Conservation (phyloP, 1,284 basidiomycete species). For the Ganoderma multipileum region DNA sequence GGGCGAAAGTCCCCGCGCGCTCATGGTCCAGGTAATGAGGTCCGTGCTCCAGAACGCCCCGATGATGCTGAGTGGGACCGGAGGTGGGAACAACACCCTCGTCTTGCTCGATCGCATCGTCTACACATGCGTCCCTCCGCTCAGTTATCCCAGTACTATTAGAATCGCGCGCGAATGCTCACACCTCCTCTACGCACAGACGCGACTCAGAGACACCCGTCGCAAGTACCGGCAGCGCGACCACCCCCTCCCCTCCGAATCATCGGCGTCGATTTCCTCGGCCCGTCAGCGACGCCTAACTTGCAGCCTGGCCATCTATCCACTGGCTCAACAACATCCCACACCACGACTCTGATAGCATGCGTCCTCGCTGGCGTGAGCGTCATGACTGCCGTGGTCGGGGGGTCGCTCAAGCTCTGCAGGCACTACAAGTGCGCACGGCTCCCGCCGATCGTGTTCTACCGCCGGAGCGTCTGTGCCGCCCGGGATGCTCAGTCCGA, state of each 20-base stretch:
- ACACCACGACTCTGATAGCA: not conserved
- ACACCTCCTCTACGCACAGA: not conserved
- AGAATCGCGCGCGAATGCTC: not conserved
- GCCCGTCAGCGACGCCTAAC: not conserved
- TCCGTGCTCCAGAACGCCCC: too few relatives aligned
- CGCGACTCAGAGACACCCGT: not conserved
- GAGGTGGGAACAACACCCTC: slow-evolving; percentile 21
- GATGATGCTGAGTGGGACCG: not conserved
- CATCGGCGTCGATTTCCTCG: not conserved
- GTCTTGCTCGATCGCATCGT: slow-evolving; percentile 34
- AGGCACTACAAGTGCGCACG: not conserved
- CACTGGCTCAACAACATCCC: not conserved
- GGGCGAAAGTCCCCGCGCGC: too few relatives aligned
- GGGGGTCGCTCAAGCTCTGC: not conserved
- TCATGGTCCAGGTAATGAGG: too few relatives aligned
- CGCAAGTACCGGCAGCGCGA: not conserved
- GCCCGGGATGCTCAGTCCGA: not conserved
- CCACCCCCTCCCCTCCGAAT: not conserved
- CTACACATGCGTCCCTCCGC: slow-evolving; percentile 33
- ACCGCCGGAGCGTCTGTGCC: not conserved
- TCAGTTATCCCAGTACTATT: not conserved
- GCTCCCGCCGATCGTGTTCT: slow-evolving; percentile 11
- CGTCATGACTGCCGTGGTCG: not conserved
- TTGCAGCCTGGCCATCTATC: not conserved
- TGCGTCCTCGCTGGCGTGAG: not conserved